Evolutionary conservation across 1,139 yeast species (phyloP), one percentile per base, ranked within the genome.

Genomic region (Pneumocystis jirovecii): DNA sequence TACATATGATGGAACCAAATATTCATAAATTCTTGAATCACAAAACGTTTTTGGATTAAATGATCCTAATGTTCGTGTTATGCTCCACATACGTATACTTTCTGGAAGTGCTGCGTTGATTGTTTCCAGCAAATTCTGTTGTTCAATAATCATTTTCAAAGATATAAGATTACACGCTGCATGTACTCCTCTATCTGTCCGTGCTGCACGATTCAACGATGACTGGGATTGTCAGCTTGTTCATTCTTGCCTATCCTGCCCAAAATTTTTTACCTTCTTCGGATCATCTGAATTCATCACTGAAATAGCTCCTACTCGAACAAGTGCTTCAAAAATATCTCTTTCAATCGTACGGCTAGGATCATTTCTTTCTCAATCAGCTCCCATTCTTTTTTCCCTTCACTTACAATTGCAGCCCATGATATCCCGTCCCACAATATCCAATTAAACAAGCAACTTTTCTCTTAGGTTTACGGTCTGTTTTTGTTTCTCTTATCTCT

Each of bases 131-230:
- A 91, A 81, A 65, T 87, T 86, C n/a, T 81, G 82, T 72, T 91
- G 97, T 74, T 91, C 97, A 66, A 91, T 82, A 71, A 91, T 90
- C 79, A 93, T 78, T 74, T 93, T 93, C 72, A 89, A 79, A 8
- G 96, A 87, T 61, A 95, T 84, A 40, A 93, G 90, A 74, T 93
- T 93, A 37, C 98, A 97, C 4, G 97, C 97, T 35, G 99, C 98
- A 76, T 93, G 99, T 19, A 93, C 99, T 68, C 98, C 99, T 76
- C 93, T 95, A 75, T 93, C 99, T 4, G 99, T 93, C 76, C 98
- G 82, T 2, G 98, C 98, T 62, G 97, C 96, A 72, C 99, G 83
- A 88, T 89, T 87, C 72, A 95, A 88, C 0, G 95, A 91, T 66
- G 86, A 85, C 74, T 62, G 17, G 29, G 15, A n/a, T 15, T 31